A percentile compares a stretch with the other conserved stretches of the same genome.
These are phyloP conservation scores for Trapa incisa DNA, from an alignment of 345 rosid genomes.

Conservation along the genomic window DNA sequence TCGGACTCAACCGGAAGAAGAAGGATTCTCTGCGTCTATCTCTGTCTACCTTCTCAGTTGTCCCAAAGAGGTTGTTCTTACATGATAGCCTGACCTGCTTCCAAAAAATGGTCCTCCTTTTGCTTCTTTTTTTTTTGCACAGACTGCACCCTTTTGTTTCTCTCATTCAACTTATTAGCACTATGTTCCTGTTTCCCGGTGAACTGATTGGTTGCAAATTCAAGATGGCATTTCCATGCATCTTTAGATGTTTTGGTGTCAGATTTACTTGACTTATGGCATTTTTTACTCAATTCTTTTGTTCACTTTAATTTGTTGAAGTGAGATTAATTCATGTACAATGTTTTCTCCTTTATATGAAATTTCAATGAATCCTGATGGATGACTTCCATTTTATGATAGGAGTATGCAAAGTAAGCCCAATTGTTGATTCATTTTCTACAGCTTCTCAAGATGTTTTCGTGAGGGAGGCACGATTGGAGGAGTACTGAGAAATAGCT, in stretches of 20 bases:
- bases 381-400: background rate
- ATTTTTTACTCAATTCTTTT: background rate
- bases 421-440: slow-evolving; percentile 56
- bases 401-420: slow-evolving; percentile 79
- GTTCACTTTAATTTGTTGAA: background rate
- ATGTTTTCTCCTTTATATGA: background rate
- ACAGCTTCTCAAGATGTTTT: slow-evolving; percentile 62
- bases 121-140: too few relatives aligned
- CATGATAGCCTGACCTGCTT: background rate
- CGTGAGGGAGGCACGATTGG: slow-evolving; percentile 86
- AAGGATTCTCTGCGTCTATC: background rate
- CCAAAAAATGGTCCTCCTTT: background rate
- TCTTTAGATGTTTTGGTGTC: background rate
- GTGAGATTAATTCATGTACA: background rate
- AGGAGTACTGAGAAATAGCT: slow-evolving; percentile 95
- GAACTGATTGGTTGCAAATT: too few relatives aligned
- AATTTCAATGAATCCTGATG: background rate
- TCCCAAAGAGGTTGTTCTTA: slow-evolving; percentile 4
- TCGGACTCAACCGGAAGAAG: background rate
- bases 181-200: too few relatives aligned
- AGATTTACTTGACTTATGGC: background rate
- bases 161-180: too few relatives aligned
- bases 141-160: too few relatives aligned
- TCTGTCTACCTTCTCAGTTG: slow-evolving; percentile 1
- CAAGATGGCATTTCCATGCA: background rate